phyloP scores from a whole-genome alignment of 805 yeast species.

The Isabelozyma rhagii region DNA sequence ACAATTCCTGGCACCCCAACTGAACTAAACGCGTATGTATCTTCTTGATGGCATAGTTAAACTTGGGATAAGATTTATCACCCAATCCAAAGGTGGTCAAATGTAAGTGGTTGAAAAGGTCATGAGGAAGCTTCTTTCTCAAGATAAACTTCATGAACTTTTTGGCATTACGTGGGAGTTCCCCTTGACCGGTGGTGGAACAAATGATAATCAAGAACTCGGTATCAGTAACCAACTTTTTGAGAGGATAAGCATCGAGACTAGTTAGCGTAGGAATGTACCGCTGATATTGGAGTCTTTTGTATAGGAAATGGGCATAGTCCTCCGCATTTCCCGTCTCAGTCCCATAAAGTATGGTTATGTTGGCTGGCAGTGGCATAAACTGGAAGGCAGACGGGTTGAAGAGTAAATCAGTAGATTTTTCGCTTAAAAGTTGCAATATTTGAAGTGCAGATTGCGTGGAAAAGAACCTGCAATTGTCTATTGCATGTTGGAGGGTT shows the following conservation, averaged over 20 bases:
- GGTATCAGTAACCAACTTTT: constrained; percentile 47
- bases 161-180: constrained; percentile 72
- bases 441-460: too few species aligned
- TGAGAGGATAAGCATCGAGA: constrained; percentile 60
- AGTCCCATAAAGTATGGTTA: constrained; percentile 79
- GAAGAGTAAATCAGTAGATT: too few species aligned
- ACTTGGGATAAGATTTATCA: constrained; percentile 86
- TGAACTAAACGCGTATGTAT: constrained; percentile 75
- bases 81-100: constrained; percentile 88
- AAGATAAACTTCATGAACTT: constrained; percentile 75
- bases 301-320: constrained; percentile 63
- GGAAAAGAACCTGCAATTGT: too few species aligned
- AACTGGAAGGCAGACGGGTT: neutral
- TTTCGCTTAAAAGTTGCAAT: too few species aligned
- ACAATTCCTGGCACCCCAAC: constrained; percentile 73
- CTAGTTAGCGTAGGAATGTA: constrained; percentile 48
- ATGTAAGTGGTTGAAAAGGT: constrained; percentile 56
- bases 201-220: constrained; percentile 55
- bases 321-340: constrained; percentile 93
- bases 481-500: too few species aligned
- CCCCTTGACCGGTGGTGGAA: constrained; percentile 96
- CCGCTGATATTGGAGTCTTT: constrained; percentile 52
- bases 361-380: constrained; percentile 6
- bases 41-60: constrained; percentile 83
- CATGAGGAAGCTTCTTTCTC: constrained; percentile 56